Evolutionary conservation across 345 rosid genomes (phyloP).

Genomic region (Camelina hispida): DNA sequence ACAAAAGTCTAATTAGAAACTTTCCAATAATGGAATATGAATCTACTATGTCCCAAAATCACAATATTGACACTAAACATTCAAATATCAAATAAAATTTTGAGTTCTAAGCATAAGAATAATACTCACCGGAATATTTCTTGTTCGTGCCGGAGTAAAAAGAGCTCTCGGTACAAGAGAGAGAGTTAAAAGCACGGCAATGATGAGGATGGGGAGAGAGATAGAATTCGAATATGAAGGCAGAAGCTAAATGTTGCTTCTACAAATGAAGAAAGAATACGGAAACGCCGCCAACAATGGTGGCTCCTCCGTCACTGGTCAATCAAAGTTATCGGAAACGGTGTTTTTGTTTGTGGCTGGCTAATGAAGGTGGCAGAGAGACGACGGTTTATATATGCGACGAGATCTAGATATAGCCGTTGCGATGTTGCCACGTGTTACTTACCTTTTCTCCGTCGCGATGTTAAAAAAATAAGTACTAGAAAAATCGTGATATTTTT

Average conservation of each 20-base stretch:
- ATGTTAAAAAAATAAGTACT: background rate
- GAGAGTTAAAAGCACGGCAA: background rate
- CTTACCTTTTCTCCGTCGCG: background rate
- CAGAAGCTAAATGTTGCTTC: conserved; percentile 23
- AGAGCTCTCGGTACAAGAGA: conserved; percentile 9
- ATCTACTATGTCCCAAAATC: too few species aligned
- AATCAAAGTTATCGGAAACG: conserved; percentile 14
- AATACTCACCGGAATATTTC: conserved; percentile 29
- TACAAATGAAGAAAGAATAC: background rate
- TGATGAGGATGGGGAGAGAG: background rate
- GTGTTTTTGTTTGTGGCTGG: background rate
- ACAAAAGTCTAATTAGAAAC: background rate
- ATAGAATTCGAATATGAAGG: too few species aligned
- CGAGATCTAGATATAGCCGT: conserved; percentile 17
- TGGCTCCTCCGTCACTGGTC: conserved; percentile 33
- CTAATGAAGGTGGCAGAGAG: conserved; percentile 6
- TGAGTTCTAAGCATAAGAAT: background rate
- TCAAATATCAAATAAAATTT: background rate
- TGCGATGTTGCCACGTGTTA: conserved; percentile 32
- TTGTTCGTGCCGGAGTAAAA: background rate
- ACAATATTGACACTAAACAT: background rate
- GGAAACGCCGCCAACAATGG: conserved; percentile 32
- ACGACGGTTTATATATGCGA: conserved; percentile 34
- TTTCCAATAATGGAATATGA: conserved; percentile 29
- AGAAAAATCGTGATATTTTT: conserved; percentile 39